Evolutionary conservation across 2,329 filamentous ascomycete genomes (phyloP).

Genomic region (Hypoxylon sp.): DNA sequence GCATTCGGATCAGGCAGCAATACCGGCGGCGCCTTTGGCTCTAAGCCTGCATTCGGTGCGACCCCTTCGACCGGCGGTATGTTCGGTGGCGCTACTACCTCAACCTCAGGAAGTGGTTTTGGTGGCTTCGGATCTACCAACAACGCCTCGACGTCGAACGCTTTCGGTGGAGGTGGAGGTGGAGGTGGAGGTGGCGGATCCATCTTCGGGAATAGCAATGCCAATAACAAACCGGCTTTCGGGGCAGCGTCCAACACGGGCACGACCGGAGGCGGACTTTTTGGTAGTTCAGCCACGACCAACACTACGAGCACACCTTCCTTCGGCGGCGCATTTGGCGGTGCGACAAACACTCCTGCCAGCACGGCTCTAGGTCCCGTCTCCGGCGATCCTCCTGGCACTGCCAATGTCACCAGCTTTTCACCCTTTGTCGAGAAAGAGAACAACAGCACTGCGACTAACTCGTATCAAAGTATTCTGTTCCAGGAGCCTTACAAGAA

Average conservation of each 20-base stretch:
- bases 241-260: constrained; percentile 55
- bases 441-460: constrained; percentile 56
- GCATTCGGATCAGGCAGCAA: constrained; percentile 57
- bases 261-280: constrained; percentile 55
- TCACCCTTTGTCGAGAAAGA: constrained; percentile 78
- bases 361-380: constrained; percentile 60
- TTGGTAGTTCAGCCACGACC: constrained; percentile 53
- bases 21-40: constrained; percentile 56
- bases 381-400: constrained; percentile 71
- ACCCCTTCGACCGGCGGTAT: constrained; percentile 55
- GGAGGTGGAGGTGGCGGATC: constrained; percentile 36
- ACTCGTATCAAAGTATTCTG: constrained; percentile 80
- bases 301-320: constrained; percentile 35
- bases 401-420: constrained; percentile 71
- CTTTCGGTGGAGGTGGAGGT: constrained; percentile 48
- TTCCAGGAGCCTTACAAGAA: constrained; percentile 85
- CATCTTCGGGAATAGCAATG: constrained; percentile 42
- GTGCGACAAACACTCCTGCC: constrained; percentile 53
- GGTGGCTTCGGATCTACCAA: constrained; percentile 51
- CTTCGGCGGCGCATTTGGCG: constrained; percentile 49
- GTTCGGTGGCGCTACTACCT: constrained; percentile 55
- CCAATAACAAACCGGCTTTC: constrained; percentile 59
- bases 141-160: constrained; percentile 49
- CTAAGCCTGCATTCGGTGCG: constrained; percentile 42
- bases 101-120: constrained; percentile 47